These are phyloP conservation scores for Canna indica DNA, from an alignment of 176 grass and related monocot genomes.

Conservation along the genomic window DNA sequence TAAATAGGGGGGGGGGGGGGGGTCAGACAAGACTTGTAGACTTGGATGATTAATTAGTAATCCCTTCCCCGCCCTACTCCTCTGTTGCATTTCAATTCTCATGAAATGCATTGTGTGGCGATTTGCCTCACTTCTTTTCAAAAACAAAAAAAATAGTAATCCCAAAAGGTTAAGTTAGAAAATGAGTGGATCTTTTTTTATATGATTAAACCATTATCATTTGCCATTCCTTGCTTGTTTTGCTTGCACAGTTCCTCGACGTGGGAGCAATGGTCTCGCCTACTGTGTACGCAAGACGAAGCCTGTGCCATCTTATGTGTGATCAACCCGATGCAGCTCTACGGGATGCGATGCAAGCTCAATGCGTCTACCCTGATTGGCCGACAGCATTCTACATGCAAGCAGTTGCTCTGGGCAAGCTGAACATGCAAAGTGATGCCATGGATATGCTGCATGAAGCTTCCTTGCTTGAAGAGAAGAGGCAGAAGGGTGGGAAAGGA, in stretches of 20 bases:
- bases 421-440: slow-evolving; percentile 81
- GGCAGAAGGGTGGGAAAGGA: slow-evolving; percentile 40
- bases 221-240: neutral
- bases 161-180: too few relatives aligned
- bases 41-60: too few relatives aligned
- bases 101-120: too few relatives aligned
- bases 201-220: neutral
- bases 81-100: neutral
- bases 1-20: too few relatives aligned
- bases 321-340: slow-evolving; percentile 73
- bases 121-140: too few relatives aligned
- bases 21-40: too few relatives aligned
- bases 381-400: slow-evolving; percentile 97
- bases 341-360: slow-evolving; percentile 90
- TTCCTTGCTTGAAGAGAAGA: slow-evolving; percentile 72
- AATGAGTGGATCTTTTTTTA: too few relatives aligned
- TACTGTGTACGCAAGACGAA: slow-evolving; percentile 69
- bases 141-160: too few relatives aligned
- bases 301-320: slow-evolving; percentile 82
- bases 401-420: slow-evolving; percentile 65
- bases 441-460: slow-evolving; percentile 85
- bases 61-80: neutral
- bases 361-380: slow-evolving; percentile 80
- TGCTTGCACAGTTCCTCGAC: slow-evolving; percentile 57
- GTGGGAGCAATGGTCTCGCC: slow-evolving; percentile 91